Evolutionary conservation across 2,329 filamentous ascomycete genomes (phyloP).

Genomic region (Botryotinia calthae): DNA sequence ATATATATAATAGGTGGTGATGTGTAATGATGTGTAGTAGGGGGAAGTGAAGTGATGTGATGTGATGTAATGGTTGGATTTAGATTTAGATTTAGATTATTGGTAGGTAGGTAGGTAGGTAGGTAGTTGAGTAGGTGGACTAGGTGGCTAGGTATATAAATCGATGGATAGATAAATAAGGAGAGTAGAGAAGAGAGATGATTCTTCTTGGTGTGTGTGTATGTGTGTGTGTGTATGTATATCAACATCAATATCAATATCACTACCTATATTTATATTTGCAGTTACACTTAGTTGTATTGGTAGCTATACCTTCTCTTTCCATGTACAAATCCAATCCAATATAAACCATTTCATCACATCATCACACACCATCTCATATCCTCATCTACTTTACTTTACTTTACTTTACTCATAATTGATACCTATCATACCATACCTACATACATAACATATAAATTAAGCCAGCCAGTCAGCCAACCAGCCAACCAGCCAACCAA

Average conservation of each 20-base stretch:
- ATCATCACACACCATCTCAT: background rate
- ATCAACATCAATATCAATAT: background rate
- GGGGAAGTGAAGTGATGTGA: too few species aligned
- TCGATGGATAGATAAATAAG: too few species aligned
- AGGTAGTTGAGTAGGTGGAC: too few species aligned
- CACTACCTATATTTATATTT: background rate
- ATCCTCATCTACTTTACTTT: background rate
- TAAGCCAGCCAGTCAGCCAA: background rate
- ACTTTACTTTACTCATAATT: slow-evolving; percentile 1
- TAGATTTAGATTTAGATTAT: too few species aligned
- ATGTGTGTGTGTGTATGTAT: too few species aligned
- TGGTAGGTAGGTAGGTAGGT: too few species aligned
- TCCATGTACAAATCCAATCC: background rate
- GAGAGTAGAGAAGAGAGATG: too few species aligned
- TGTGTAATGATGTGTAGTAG: too few species aligned
- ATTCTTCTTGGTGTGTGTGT: background rate
- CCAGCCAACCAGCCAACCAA: background rate
- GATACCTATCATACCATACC: background rate
- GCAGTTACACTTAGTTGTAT: too few species aligned
- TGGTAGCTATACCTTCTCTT: background rate
- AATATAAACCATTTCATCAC: background rate
- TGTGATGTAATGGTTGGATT: too few species aligned
- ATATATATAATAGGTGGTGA: too few species aligned
- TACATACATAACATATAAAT: background rate
- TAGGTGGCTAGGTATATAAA: too few species aligned